Percentiles rank a stretch among this genome's conserved stretches.
Evolutionary conservation across 2,329 filamentous ascomycete species (phyloP).

Genomic region (Eurotiales sp.): DNA sequence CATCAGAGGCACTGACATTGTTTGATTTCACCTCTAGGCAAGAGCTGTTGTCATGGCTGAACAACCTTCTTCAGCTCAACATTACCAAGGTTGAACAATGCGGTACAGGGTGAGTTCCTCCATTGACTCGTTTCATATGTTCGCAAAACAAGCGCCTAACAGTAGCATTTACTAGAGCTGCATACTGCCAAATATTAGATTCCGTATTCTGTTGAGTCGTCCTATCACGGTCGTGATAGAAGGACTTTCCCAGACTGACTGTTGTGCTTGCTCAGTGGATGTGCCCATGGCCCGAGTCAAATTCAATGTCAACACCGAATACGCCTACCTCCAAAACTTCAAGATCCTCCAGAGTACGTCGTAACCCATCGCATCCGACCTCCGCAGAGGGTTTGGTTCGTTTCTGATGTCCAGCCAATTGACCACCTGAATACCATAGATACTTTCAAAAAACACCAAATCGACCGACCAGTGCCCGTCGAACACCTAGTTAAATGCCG

Average conservation of each 20-base stretch:
- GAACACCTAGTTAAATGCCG: slow-evolving; percentile 92
- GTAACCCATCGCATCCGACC: no score
- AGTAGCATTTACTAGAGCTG: slow-evolving; percentile 72
- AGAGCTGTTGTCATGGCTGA: slow-evolving; percentile 93
- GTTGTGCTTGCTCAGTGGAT: slow-evolving; percentile 56
- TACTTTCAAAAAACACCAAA: slow-evolving; percentile 75
- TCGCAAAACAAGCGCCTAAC: no score
- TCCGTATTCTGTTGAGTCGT: slow-evolving; percentile 74
- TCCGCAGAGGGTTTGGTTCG: no score
- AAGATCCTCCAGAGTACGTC: slow-evolving; percentile 88
- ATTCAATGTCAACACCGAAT: slow-evolving; percentile 97
- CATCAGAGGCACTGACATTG: slow-evolving; percentile 1
- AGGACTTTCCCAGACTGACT: background rate
- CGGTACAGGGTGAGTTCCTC: slow-evolving; percentile 73
- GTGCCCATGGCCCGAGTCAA: slow-evolving; percentile 94
- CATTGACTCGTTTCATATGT: background rate
- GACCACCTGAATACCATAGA: slow-evolving; percentile 52
- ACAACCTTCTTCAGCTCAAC: slow-evolving; percentile 96
- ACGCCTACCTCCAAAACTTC: slow-evolving; percentile 97
- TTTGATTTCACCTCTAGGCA: slow-evolving; percentile 61
- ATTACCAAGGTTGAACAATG: slow-evolving; percentile 99
- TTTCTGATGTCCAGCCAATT: no score
- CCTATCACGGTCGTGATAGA: background rate
- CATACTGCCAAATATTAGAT: slow-evolving; percentile 95
- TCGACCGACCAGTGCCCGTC: slow-evolving; percentile 88